A percentile compares a stretch with the other conserved stretches of the same genome.
Conservation (phyloP, 768 basidiomycete genomes). For the Paxillus involutus region DNA sequence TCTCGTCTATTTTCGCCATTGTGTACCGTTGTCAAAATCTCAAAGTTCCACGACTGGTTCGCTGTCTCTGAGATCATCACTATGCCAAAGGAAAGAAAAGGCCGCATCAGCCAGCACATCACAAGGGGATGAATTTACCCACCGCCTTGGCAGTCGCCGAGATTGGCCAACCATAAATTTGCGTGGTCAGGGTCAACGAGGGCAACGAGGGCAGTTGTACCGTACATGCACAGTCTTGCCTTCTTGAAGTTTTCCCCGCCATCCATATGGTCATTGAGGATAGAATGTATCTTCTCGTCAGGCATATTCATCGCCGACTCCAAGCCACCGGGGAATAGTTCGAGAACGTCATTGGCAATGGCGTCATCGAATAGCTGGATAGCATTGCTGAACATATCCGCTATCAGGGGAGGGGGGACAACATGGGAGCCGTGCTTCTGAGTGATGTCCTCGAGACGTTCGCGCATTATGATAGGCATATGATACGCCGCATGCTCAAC, state of each 20-base stretch:
- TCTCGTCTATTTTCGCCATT: slow-evolving; percentile 71
- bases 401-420: slow-evolving; percentile 49
- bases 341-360: slow-evolving; percentile 63
- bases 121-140: slow-evolving; percentile 25
- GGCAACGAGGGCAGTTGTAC: slow-evolving; percentile 73
- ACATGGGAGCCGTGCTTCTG: slow-evolving; percentile 37
- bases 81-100: slow-evolving; percentile 21
- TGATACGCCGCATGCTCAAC: slow-evolving; percentile 69
- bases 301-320: slow-evolving; percentile 49
- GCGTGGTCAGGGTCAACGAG: slow-evolving; percentile 67
- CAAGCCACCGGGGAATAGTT: slow-evolving; percentile 58
- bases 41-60: slow-evolving; percentile 55
- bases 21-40: slow-evolving; percentile 63
- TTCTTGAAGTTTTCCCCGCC: slow-evolving; percentile 64
- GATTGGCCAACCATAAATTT: slow-evolving; percentile 77
- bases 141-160: slow-evolving; percentile 82
- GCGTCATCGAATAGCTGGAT: slow-evolving; percentile 65
- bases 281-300: slow-evolving; percentile 52
- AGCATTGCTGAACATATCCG: slow-evolving; percentile 54
- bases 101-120: slow-evolving; percentile 1
- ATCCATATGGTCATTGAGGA: slow-evolving; percentile 63
- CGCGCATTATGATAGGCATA: slow-evolving; percentile 63
- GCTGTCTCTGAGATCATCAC: slow-evolving; percentile 53
- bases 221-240: slow-evolving; percentile 73
- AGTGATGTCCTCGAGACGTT: slow-evolving; percentile 49